Evolutionary conservation across 1,139 yeast species (phyloP).

Genomic region (Geotrichum restrictum): DNA sequence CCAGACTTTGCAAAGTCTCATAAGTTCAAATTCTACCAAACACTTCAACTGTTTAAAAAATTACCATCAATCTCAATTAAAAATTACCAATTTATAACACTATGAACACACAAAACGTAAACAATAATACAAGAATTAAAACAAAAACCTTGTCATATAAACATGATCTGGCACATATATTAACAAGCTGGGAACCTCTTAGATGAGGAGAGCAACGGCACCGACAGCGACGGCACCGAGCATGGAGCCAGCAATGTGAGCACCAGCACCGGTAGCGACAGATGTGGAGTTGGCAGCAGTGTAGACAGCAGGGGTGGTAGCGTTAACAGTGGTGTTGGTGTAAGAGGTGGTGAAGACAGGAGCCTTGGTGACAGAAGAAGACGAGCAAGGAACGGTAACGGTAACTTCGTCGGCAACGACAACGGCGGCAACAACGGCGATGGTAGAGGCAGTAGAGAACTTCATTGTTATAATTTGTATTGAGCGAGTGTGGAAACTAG

Average conservation of each 20-base stretch:
- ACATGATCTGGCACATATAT: background rate
- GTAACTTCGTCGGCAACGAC: constrained; percentile 27
- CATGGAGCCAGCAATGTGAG: constrained; percentile 30
- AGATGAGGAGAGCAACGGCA: constrained; percentile 27
- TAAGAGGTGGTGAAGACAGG: constrained; percentile 16
- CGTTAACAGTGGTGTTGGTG: background rate
- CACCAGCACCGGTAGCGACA: constrained; percentile 29
- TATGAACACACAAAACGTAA: background rate
- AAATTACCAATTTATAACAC: background rate
- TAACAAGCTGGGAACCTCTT: constrained; percentile 16
- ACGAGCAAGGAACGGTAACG: constrained; percentile 25
- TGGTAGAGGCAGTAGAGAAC: constrained; percentile 34
- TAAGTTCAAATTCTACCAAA: too few species aligned
- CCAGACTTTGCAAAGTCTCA: too few species aligned
- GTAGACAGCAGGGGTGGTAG: constrained; percentile 2
- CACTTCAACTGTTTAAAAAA: background rate
- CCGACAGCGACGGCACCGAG: constrained; percentile 31
- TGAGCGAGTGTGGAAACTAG: constrained; percentile 9
- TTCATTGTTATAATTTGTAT: constrained; percentile 31
- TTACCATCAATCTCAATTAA: constrained; percentile 7
- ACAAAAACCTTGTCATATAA: background rate
- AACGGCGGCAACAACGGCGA: constrained; percentile 30
- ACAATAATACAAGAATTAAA: constrained; percentile 2
- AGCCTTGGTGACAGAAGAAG: constrained; percentile 16
- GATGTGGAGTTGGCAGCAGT: constrained; percentile 19